Base-by-base conservation (phyloP, 2,329 filamentous ascomycete genomes). In the Nigrospora osmanthi region DNA sequence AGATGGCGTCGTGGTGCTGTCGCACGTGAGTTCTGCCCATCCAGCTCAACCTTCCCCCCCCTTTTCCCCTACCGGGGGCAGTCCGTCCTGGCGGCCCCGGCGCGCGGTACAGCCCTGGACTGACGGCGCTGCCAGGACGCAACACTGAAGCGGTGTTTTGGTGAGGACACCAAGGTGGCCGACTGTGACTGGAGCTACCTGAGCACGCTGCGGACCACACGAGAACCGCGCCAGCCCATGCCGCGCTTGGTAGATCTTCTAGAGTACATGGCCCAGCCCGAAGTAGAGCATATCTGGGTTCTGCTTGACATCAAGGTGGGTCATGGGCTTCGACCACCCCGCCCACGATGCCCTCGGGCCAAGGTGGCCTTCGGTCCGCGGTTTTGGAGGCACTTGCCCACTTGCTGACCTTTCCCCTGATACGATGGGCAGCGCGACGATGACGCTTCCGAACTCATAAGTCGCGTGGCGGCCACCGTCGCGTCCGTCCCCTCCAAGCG, bases 251-350 rank as follows among this genome's bases (percentile, higher is more conserved):
- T 65, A 17, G 90, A 96, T 56, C 67, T 96, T 43, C 69, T 96
- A 10, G 72, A 78, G 47, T 91, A 84, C 58, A 63, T 97, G 43
- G 71, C 77, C 0, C 69, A 77, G 52, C 82, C 82, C 0, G 83
- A 73, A 1, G 61, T 76, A 35, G 79, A 87, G 55, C 63, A 83
- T 37, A 71, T 90, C 11, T 95, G 90, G 90, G 56, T 93, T 6
- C 64, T 96, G 49, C 70, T 97, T 4, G 91, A 97, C 61, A 87
- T 97, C 61, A 97, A 96, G 72, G 83, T 87, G 63, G 16, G 58
- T 50, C 40, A 38, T 35, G 10, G 15, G 13, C 23, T 28, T 10
- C 7, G 23, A n/a, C n/a, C n/a, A n/a, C n/a, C n/a, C n/a, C 2
- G 23, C 23, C 23, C 23, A 10, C 23, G 23, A 28, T 10, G 23